Percentiles rank a stretch among this genome's conserved stretches.
Evolutionary conservation across 768 basidiomycete species (phyloP).

Genomic region (Coprinopsis strossmayeri): DNA sequence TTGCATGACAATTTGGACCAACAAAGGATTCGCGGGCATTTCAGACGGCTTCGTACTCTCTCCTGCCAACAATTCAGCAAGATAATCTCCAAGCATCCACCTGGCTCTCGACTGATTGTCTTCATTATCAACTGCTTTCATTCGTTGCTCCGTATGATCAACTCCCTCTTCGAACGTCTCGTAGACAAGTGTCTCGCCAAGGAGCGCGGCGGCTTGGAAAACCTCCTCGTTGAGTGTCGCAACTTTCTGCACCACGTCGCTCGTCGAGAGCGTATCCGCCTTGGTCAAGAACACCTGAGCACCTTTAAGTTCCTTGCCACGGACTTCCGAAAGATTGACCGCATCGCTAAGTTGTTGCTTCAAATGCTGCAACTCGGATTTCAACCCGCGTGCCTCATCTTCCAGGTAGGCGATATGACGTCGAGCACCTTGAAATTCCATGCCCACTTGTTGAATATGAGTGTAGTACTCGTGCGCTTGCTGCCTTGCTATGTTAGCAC

Average conservation of each 20-base stretch:
- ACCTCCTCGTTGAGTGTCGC: slow-evolving; percentile 41
- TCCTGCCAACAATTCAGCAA: slow-evolving; percentile 4
- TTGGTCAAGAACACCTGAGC: slow-evolving; percentile 40
- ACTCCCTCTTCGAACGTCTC: slow-evolving; percentile 10
- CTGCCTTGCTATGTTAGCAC: no score
- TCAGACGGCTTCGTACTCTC: not conserved
- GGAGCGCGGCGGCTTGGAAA: slow-evolving; percentile 37
- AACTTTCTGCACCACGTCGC: slow-evolving; percentile 37
- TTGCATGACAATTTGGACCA: slow-evolving; percentile 7
- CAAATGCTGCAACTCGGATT: slow-evolving; percentile 5
- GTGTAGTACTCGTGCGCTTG: not conserved
- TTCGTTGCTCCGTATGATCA: not conserved
- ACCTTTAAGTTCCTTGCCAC: slow-evolving; percentile 39
- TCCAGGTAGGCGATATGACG: slow-evolving; percentile 12
- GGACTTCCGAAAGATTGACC: slow-evolving; percentile 26
- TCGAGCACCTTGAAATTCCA: not conserved
- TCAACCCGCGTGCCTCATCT: slow-evolving; percentile 9
- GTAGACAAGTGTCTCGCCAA: slow-evolving; percentile 34
- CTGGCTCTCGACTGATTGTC: slow-evolving; percentile 16
- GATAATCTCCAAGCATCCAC: slow-evolving; percentile 15
- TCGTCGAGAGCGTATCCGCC: slow-evolving; percentile 34
- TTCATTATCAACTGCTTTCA: slow-evolving; percentile 3
- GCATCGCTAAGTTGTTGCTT: slow-evolving; percentile 13
- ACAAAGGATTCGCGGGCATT: slow-evolving; percentile 3
- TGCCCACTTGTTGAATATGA: not conserved